Conservation (phyloP, 2,329 filamentous ascomycete genomes). For the Laburnicola sp. region DNA sequence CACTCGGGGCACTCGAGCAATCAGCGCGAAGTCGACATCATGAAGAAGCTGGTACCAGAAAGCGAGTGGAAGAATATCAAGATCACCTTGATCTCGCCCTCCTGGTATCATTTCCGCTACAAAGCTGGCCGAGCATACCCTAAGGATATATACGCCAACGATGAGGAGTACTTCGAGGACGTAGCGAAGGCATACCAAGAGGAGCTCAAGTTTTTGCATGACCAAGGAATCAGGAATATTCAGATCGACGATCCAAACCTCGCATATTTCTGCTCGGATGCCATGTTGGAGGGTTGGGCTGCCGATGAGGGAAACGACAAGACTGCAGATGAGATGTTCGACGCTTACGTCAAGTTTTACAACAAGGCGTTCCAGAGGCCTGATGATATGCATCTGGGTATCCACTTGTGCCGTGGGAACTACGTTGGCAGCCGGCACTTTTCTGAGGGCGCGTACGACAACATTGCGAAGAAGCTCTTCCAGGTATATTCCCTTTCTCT, state of each 20-base stretch:
- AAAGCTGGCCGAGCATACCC: constrained; percentile 55
- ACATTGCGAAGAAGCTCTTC: constrained; percentile 50
- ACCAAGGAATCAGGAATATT: constrained; percentile 52
- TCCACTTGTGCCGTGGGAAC: constrained; percentile 68
- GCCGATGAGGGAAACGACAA: constrained; percentile 69
- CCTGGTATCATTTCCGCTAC: constrained; percentile 71
- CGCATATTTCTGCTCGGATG: constrained; percentile 47
- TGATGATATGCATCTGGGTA: constrained; percentile 72
- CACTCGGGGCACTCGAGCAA: constrained; percentile 60
- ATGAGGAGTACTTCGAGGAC: constrained; percentile 54
- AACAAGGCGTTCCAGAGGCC: constrained; percentile 69
- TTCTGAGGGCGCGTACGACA: constrained; percentile 53
- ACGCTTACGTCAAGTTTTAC: constrained; percentile 76
- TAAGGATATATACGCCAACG: constrained; percentile 50
- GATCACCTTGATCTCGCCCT: constrained; percentile 67
- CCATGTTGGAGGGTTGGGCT: constrained; percentile 47
- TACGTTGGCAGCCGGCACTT: constrained; percentile 53
- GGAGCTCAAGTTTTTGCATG: constrained; percentile 52
- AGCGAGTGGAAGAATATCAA: constrained; percentile 68
- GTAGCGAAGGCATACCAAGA: constrained; percentile 52
- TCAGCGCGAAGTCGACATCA: constrained; percentile 61
- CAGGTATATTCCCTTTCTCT: constrained; percentile 24
- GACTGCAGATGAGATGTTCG: constrained; percentile 70
- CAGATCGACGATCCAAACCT: constrained; percentile 55
- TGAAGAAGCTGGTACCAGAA: constrained; percentile 62